Percentiles rank a stretch among this genome's conserved stretches.
These are phyloP conservation scores for Nicotiana tabacum DNA, from an alignment of 257 asterid species.

Conservation along the genomic window DNA sequence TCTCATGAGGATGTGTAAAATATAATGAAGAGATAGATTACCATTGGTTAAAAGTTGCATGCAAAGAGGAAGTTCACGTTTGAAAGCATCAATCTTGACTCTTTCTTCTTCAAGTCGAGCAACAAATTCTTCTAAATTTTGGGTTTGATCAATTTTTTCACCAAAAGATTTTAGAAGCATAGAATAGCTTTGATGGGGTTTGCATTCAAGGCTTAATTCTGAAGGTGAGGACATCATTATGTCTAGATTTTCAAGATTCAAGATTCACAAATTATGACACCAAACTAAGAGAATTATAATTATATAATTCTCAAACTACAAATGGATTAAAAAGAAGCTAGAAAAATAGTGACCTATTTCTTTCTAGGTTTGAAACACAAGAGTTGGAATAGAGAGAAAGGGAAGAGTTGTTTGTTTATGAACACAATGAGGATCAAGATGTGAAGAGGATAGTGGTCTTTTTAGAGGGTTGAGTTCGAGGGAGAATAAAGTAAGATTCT, in stretches of 20 bases:
- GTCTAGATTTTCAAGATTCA: background rate
- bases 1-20: background rate
- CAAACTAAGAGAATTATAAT: background rate
- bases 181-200: slow-evolving; percentile 58
- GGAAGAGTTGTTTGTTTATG: slow-evolving; percentile 46
- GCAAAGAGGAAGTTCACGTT: slow-evolving; percentile 97
- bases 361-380: slow-evolving; percentile 21
- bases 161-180: slow-evolving; percentile 66
- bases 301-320: background rate
- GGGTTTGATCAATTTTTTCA: slow-evolving; percentile 40
- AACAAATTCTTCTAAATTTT: slow-evolving; percentile 72
- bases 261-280: background rate
- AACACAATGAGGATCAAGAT: slow-evolving; percentile 42
- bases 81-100: slow-evolving; percentile 94
- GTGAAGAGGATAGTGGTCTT: slow-evolving; percentile 21
- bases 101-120: slow-evolving; percentile 83
- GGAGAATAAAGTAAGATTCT: slow-evolving; percentile 68
- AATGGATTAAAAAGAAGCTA: background rate
- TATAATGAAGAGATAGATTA: slow-evolving; percentile 11
- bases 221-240: slow-evolving; percentile 62
- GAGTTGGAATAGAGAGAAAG: slow-evolving; percentile 31
- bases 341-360: too few relatives aligned
- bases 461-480: slow-evolving; percentile 47
- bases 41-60: slow-evolving; percentile 94
- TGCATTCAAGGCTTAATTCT: slow-evolving; percentile 70